Percentiles rank a stretch among this genome's conserved stretches.
Conservation (phyloP, 306 rosid species). For the Medicago ruthenica region DNA sequence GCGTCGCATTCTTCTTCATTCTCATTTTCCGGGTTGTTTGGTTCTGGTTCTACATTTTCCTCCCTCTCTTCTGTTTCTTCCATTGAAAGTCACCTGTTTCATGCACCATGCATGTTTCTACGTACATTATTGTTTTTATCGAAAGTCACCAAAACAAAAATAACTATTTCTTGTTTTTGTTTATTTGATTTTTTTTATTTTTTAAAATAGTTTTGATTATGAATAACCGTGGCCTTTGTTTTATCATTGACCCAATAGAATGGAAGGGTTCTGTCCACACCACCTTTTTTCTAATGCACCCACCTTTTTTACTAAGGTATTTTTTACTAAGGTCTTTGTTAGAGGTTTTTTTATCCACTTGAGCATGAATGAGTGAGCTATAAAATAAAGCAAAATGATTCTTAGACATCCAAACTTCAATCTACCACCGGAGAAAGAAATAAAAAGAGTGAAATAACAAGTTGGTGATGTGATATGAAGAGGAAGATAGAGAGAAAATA, state of each 20-base stretch:
- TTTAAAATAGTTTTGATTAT: not conserved
- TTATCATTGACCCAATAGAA: not conserved
- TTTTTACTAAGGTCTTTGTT: too few relatives aligned
- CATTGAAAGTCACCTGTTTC: constrained; percentile 21
- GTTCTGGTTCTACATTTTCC: constrained; percentile 33
- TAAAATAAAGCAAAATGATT: too few relatives aligned
- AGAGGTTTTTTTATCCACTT: too few relatives aligned
- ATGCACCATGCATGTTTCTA: constrained; percentile 33
- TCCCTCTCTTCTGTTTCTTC: constrained; percentile 46
- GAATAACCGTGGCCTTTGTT: not conserved
- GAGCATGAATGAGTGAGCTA: too few relatives aligned
- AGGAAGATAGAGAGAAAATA: too few relatives aligned
- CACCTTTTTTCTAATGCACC: not conserved
- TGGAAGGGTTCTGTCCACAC: not conserved
- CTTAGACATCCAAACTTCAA: too few relatives aligned
- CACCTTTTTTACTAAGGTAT: too few relatives aligned
- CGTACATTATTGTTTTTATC: constrained; percentile 14
- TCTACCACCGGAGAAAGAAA: too few relatives aligned
- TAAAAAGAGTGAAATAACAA: too few relatives aligned
- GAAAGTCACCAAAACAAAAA: not conserved
- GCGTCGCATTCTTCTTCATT: constrained; percentile 11
- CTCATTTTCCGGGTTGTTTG: constrained; percentile 9
- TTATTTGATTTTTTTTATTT: not conserved
- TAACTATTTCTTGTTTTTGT: not conserved
- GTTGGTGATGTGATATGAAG: too few relatives aligned